Percentiles rank a stretch among this genome's conserved stretches.
phyloP scores from a whole-genome alignment of 768 basidiomycete genomes.

The Calocera viscosa region DNA sequence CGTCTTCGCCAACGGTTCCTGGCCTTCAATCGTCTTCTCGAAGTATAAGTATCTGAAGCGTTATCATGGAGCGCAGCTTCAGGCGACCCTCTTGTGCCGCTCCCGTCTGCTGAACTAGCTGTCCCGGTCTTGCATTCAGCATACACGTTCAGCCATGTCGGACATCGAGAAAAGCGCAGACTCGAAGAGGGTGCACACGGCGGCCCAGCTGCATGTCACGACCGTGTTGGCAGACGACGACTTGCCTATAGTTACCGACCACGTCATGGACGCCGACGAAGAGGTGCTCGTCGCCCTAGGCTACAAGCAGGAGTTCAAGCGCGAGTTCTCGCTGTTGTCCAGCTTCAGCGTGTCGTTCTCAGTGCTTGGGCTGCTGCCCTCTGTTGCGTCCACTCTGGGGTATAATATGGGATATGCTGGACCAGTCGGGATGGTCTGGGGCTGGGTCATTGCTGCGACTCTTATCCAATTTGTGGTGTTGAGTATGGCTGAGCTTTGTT shows the following conservation, averaged over 20 bases:
- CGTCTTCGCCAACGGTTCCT: not conserved
- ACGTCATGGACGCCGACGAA: slow-evolving; percentile 7
- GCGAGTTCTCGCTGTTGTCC: slow-evolving; percentile 11
- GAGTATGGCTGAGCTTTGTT: slow-evolving; percentile 12
- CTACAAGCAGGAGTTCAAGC: slow-evolving; percentile 12
- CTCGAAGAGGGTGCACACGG: not conserved
- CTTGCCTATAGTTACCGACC: not conserved
- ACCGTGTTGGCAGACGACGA: slow-evolving; percentile 3
- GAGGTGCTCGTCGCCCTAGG: slow-evolving; percentile 8
- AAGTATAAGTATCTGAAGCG: not conserved
- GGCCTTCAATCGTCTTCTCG: not conserved
- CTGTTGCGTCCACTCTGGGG: slow-evolving; percentile 9
- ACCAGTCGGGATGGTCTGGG: slow-evolving; percentile 9
- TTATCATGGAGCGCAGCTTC: not conserved
- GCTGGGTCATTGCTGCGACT: slow-evolving; percentile 6
- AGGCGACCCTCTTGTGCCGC: not conserved
- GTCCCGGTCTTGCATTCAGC: not conserved
- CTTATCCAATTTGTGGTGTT: slow-evolving; percentile 12
- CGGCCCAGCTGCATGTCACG: slow-evolving; percentile 3
- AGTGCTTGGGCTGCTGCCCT: slow-evolving; percentile 12
- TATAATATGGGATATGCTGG: slow-evolving; percentile 13
- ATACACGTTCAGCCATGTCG: slow-evolving; percentile 2
- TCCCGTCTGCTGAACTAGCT: not conserved
- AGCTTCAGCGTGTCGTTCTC: slow-evolving; percentile 14
- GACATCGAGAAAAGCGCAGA: not conserved